Base-by-base conservation (phyloP, 768 basidiomycete species). In the Pholiota molesta region DNA sequence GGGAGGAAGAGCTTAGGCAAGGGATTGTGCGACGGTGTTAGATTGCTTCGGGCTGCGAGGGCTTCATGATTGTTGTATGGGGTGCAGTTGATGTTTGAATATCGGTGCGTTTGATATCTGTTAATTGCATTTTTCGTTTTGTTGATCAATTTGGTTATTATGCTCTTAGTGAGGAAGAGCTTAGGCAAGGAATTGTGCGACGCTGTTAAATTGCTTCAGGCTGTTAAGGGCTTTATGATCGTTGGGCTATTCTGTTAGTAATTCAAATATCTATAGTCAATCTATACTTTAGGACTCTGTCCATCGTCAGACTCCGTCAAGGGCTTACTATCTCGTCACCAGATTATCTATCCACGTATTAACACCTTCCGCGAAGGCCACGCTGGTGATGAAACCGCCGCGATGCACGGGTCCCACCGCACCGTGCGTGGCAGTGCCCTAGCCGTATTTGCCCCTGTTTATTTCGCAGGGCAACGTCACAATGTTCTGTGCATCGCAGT, bases 21-120 rank as follows among this genome's bases (percentile, higher is more conserved):
- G 67, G 67, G 5, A 65, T 66, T 40, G 61, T 64, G 17, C 55
- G 65, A 47, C 54, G 63, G 17, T 69, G 68, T 52, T 67, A n/a
- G 31, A 17, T 57, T 42, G 16, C 44, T 23, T 47, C n/a, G 3
- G 45, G 1, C 7, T 26, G 8, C 5, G 10, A 10, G 8, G 19
- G n/a, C 11, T 47, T 47, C 11, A 47, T 47, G 26, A 47, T 47
- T 9, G 45, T 6, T 21, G 11, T n/a, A n/a, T 21, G 93, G 83
- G 2, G 87, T 86, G 1, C 97, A 99, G 69, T 72, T 97, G 49
- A 97, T 97, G 97, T 94, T 99, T 62, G 97, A 99, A 70, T 99
- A 99, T 74, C 79, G 94, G 93, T 91, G 65, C 19, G 88, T 78
- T 3, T 37, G n/a, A n/a, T n/a, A n/a, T n/a, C n/a, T 19, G 59